Evolutionary conservation across 2,329 filamentous ascomycete species (phyloP).

Genomic region (Fusarium dlaminii): DNA sequence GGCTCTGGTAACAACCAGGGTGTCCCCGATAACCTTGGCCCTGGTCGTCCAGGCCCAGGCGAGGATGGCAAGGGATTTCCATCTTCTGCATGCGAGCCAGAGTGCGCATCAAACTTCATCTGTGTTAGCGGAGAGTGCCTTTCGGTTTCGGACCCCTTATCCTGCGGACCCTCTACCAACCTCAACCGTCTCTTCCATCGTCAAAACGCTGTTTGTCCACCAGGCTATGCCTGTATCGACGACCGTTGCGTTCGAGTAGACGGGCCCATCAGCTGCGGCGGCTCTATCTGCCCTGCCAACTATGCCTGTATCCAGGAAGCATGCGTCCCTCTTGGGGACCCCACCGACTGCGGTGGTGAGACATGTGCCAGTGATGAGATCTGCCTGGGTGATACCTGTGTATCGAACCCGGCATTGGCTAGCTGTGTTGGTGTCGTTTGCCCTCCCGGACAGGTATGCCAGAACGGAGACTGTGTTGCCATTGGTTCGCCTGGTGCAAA

Average conservation of each 20-base stretch:
- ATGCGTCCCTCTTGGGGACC: slow-evolving; percentile 15
- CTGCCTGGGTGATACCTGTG: slow-evolving; percentile 22
- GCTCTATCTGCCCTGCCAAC: slow-evolving; percentile 2
- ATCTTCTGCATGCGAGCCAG: not conserved
- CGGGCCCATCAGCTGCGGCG: slow-evolving; percentile 2
- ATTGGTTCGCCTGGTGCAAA: not conserved
- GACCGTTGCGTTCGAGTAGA: slow-evolving; percentile 12
- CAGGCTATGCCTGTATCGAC: slow-evolving; percentile 19
- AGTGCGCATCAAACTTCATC: not conserved
- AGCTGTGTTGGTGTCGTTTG: slow-evolving; percentile 1
- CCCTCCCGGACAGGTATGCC: not conserved
- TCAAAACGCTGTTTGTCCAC: slow-evolving; percentile 2
- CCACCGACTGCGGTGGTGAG: slow-evolving; percentile 11
- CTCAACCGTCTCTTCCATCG: slow-evolving; percentile 7
- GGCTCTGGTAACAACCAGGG: not conserved
- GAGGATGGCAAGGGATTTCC: not conserved
- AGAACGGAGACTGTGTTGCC: slow-evolving; percentile 1
- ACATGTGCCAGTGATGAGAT: slow-evolving; percentile 9
- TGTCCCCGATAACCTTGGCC: not conserved
- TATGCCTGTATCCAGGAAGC: slow-evolving; percentile 18
- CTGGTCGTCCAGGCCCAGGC: not conserved
- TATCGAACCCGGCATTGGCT: not conserved
- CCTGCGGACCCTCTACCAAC: not conserved
- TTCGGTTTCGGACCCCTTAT: not conserved
- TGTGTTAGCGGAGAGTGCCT: slow-evolving; percentile 15